Evolutionary conservation across 2,329 filamentous ascomycete species (phyloP), one percentile per base, ranked within the genome.

Genomic region (Trichocomaceae sp.): DNA sequence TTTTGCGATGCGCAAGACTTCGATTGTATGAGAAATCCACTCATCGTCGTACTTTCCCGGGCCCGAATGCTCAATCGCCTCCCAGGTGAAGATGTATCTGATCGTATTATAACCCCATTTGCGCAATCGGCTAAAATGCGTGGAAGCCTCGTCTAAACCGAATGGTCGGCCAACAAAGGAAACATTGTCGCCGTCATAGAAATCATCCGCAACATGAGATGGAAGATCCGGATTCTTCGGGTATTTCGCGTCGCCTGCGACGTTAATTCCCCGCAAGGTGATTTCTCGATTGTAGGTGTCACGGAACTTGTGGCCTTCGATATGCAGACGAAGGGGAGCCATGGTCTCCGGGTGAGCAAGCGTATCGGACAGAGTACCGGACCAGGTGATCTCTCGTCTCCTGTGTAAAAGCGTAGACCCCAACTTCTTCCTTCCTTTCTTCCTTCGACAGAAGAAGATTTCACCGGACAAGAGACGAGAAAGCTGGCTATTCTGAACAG

Each of bases 21-120:
- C 81, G 61, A 99, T 90, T 0, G 93, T 99, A 69, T 95, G 90
- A 61, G 88, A 80, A 61, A 97, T 91, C 81, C 88, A 99, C 58
- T 88, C 85, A 67, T 99, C 90, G 64, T 99, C 95, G 69, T 97
- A 99, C 65, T 83, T 85, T 1, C 91, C 90, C 0, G 95, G 93
- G 0, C 92, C 92, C 1, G 84, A 85, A 56, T 93, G 87, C 73
- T 99, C 93, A 68, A 99, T 87, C n/a, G 93, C 92, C 72, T 99
- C 93, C 93, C 93, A 99, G 0, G 93, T 97, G 69, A 97, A 99
- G 62, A 99, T 79, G 72, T 99, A 99, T 67, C 93, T 83, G 62
- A 99, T 91, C 0, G 89, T 91, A 71, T 97, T 99, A 79, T 95
- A 99, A 13, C 93, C 93, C 78, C 86, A 96, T 64, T 87, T 85